Percentiles rank a stretch among this genome's conserved stretches.
phyloP scores from a whole-genome alignment of 306 rosid species.

The Quercus mongolica region DNA sequence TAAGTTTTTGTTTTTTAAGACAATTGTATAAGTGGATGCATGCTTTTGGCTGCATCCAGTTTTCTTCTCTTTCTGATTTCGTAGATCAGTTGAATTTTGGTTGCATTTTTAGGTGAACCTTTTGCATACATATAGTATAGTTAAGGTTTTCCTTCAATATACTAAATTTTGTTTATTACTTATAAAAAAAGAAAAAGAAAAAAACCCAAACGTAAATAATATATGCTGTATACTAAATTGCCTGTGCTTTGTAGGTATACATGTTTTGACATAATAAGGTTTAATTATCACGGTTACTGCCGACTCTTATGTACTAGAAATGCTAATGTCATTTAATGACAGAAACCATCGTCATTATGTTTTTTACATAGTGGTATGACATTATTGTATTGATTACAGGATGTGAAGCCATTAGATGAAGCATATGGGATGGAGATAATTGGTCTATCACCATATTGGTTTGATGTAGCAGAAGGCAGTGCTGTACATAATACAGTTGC shows the following conservation, averaged over 20 bases:
- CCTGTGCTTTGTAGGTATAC: neutral
- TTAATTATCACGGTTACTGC: neutral
- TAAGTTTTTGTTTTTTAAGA: no score
- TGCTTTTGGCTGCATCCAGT: no score
- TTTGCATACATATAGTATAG: no score
- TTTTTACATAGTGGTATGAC: slow-evolving; percentile 3
- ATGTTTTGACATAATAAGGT: neutral
- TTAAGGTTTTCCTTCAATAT: no score
- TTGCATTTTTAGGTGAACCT: no score
- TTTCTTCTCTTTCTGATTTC: no score
- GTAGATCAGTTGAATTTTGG: no score
- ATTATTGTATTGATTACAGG: slow-evolving; percentile 41
- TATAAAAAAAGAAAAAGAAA: no score
- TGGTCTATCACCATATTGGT: slow-evolving; percentile 89
- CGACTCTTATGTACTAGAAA: neutral
- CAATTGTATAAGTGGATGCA: no score
- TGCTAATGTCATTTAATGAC: neutral
- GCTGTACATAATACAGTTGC: slow-evolving; percentile 77
- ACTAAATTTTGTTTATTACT: no score
- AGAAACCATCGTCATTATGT: neutral
- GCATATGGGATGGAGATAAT: slow-evolving; percentile 56
- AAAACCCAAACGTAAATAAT: neutral
- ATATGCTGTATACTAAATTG: neutral
- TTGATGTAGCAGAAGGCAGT: slow-evolving; percentile 72
- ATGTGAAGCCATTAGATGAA: slow-evolving; percentile 32